These are phyloP conservation scores for Pisolithus orientalis DNA, from an alignment of 768 basidiomycete genomes.

Conservation along the genomic window DNA sequence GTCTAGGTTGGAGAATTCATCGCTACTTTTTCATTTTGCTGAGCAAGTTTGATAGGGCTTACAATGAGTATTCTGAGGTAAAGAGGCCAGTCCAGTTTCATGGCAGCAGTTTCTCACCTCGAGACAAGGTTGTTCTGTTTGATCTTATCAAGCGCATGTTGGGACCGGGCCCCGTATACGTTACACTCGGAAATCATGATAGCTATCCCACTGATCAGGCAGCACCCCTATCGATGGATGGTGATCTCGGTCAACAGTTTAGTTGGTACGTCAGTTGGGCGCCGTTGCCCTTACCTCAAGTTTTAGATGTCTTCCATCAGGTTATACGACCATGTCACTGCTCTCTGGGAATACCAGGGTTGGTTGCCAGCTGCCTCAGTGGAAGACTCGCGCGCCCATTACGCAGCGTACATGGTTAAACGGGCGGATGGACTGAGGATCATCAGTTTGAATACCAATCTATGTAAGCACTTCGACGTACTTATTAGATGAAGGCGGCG, in stretches of 20 bases:
- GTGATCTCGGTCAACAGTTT: constrained; percentile 50
- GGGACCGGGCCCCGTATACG: constrained; percentile 66
- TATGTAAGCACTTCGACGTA: constrained; percentile 44
- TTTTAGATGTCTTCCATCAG: constrained; percentile 24
- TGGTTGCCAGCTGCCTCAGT: constrained; percentile 62
- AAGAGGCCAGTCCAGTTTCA: neutral
- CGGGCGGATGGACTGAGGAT: constrained; percentile 61
- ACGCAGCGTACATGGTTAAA: constrained; percentile 66
- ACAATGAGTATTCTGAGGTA: constrained; percentile 60
- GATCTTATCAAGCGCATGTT: constrained; percentile 59
- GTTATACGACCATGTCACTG: constrained; percentile 73
- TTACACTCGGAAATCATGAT: constrained; percentile 74
- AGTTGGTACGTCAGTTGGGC: constrained; percentile 42
- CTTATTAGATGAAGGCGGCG: neutral
- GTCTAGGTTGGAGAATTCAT: constrained; percentile 39
- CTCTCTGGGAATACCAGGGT: constrained; percentile 62
- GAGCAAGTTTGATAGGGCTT: constrained; percentile 35
- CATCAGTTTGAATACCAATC: constrained; percentile 70
- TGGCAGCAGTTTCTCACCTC: constrained; percentile 4
- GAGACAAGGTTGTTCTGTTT: constrained; percentile 50
- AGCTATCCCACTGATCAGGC: constrained; percentile 55
- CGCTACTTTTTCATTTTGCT: neutral
- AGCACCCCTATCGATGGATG: constrained; percentile 52
- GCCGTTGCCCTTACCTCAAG: neutral
- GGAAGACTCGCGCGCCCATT: constrained; percentile 56